Percentiles rank a stretch among this genome's conserved stretches.
Evolutionary conservation across 1,284 basidiomycete genomes (phyloP).

Genomic region (Cutaneotrichosporon curvatum): DNA sequence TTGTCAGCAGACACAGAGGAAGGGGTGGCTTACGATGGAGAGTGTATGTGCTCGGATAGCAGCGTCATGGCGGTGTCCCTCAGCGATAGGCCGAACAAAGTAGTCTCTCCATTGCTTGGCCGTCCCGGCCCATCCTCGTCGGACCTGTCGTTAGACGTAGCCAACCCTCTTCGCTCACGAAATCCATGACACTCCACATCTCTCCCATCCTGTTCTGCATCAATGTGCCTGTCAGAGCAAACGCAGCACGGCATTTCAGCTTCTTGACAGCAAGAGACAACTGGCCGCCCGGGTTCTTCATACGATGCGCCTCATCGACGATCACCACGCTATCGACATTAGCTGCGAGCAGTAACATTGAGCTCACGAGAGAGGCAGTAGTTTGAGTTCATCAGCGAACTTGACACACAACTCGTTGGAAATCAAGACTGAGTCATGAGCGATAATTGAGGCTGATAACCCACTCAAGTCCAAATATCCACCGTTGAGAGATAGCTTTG

Average conservation of each 20-base stretch:
- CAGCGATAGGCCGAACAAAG: slow-evolving; percentile 43
- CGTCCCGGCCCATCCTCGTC: slow-evolving; percentile 42
- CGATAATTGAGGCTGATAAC: slow-evolving; percentile 3
- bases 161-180: slow-evolving; percentile 26
- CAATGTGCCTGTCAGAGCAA: slow-evolving; percentile 39
- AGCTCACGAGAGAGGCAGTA: slow-evolving; percentile 37
- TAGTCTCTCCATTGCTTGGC: slow-evolving; percentile 39
- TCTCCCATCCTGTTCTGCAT: slow-evolving; percentile 50
- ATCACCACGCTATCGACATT: slow-evolving; percentile 27
- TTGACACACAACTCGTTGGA: slow-evolving; percentile 29
- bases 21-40: slow-evolving; percentile 29
- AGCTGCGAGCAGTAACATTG: not conserved
- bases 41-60: slow-evolving; percentile 36
- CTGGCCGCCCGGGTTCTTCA: slow-evolving; percentile 34
- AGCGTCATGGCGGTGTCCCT: slow-evolving; percentile 44
- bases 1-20: not conserved
- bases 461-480: slow-evolving; percentile 41
- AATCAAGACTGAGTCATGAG: slow-evolving; percentile 25
- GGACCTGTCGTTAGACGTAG: slow-evolving; percentile 19
- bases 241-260: slow-evolving; percentile 33
- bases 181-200: slow-evolving; percentile 49
- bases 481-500: slow-evolving; percentile 15
- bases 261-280: slow-evolving; percentile 45
- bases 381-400: slow-evolving; percentile 27
- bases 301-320: slow-evolving; percentile 42